Conservation (phyloP, 2,329 filamentous ascomycete species). For the Monosporascus sp. region DNA sequence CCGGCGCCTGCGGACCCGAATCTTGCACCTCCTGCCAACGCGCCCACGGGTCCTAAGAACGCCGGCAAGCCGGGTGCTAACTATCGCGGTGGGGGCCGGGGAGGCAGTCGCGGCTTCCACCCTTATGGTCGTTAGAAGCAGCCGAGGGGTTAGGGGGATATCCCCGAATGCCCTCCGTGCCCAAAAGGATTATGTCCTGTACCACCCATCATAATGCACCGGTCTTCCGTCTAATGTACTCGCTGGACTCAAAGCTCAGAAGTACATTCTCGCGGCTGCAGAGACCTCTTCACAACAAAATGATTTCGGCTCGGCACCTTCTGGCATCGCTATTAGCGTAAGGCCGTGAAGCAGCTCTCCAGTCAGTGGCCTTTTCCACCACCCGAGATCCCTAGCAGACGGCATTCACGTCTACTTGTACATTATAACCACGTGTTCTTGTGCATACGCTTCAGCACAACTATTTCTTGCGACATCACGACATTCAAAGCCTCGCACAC, state of each 20-base stretch:
- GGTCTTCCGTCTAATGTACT: no score
- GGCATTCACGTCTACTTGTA: slow-evolving; percentile 10
- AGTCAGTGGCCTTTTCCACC: neutral
- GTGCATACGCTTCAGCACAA: slow-evolving; percentile 1
- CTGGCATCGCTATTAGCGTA: neutral
- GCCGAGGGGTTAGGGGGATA: slow-evolving; percentile 1
- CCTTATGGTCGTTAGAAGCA: slow-evolving; percentile 52
- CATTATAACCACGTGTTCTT: slow-evolving; percentile 4
- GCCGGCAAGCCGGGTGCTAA: slow-evolving; percentile 86
- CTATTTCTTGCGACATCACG: neutral
- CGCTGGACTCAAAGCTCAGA: no score
- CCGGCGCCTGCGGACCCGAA: slow-evolving; percentile 43
- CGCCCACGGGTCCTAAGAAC: slow-evolving; percentile 94
- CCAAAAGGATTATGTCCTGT: neutral
- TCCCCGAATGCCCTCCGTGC: neutral
- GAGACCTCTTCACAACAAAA: no score
- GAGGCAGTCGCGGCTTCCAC: slow-evolving; percentile 70
- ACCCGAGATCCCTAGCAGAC: slow-evolving; percentile 4
- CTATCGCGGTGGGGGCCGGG: slow-evolving; percentile 84
- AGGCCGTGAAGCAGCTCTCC: neutral
- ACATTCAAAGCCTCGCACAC: no score
- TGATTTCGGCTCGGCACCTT: neutral
- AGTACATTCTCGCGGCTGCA: no score
- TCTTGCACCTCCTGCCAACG: slow-evolving; percentile 67
- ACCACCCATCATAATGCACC: neutral